Conservation (phyloP, 768 basidiomycete species). For the Mrakia hoshinonis region DNA sequence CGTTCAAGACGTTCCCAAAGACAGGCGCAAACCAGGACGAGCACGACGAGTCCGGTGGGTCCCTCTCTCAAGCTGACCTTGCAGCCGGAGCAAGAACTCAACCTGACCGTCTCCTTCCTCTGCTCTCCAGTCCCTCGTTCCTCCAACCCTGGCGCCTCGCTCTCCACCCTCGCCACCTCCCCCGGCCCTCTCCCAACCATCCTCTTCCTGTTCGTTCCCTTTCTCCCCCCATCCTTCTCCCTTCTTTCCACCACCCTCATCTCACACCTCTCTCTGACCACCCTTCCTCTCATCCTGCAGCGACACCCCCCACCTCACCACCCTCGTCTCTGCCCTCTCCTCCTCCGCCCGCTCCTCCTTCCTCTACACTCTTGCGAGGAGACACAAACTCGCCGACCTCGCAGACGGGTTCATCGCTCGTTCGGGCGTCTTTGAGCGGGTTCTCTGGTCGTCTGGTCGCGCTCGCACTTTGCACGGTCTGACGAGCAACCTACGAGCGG, state of each 20-base stretch:
- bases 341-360: slow-evolving; percentile 38
- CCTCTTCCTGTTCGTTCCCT: slow-evolving; percentile 1
- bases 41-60: too few relatives aligned
- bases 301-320: slow-evolving; percentile 5
- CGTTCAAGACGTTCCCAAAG: slow-evolving; percentile 34
- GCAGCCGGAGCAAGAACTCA: neutral
- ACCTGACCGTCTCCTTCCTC: neutral
- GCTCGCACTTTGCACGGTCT: slow-evolving; percentile 52
- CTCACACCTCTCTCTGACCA: too few relatives aligned
- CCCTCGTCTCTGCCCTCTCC: neutral
- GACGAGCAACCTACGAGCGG: slow-evolving; percentile 52
- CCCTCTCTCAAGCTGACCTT: neutral
- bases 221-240: neutral
- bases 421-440: slow-evolving; percentile 74
- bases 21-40: neutral
- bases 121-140: neutral
- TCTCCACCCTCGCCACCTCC: neutral
- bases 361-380: slow-evolving; percentile 57
- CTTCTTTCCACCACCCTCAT: neutral
- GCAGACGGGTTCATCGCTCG: slow-evolving; percentile 66
- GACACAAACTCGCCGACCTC: slow-evolving; percentile 65
- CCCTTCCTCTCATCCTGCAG: neutral
- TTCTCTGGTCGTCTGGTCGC: slow-evolving; percentile 64
- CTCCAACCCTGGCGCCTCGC: neutral
- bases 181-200: neutral